phyloP scores from a whole-genome alignment of 1,139 yeast genomes.

The Fermentozyma sake region DNA sequence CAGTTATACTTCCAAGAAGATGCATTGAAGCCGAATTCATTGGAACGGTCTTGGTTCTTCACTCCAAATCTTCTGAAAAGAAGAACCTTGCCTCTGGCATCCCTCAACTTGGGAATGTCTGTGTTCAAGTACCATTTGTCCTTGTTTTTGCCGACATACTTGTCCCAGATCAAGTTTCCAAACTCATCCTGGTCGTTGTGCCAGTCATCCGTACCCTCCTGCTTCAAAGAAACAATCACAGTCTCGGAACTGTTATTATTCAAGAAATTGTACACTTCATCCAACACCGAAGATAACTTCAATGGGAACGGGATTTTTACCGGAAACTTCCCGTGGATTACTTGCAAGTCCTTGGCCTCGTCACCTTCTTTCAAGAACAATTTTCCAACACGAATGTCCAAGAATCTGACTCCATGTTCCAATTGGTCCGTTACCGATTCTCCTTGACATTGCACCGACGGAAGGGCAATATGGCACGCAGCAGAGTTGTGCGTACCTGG shows the following conservation, averaged over 20 bases:
- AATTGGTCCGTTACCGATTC: slow-evolving; percentile 57
- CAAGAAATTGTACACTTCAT: slow-evolving; percentile 59
- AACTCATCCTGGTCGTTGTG: slow-evolving; percentile 61
- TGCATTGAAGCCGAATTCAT: slow-evolving; percentile 63
- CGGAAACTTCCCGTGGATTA: slow-evolving; percentile 75
- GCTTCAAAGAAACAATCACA: slow-evolving; percentile 66
- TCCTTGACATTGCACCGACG: slow-evolving; percentile 78
- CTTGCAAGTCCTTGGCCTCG: slow-evolving; percentile 53
- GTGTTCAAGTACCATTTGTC: slow-evolving; percentile 60
- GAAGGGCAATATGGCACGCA: slow-evolving; percentile 70
- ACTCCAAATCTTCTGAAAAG: slow-evolving; percentile 72
- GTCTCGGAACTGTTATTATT: slow-evolving; percentile 51
- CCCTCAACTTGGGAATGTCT: slow-evolving; percentile 55
- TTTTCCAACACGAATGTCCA: slow-evolving; percentile 65
- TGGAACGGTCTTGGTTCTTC: slow-evolving; percentile 37
- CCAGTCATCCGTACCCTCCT: slow-evolving; percentile 71
- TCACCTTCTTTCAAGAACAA: slow-evolving; percentile 49
- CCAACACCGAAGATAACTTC: slow-evolving; percentile 42
- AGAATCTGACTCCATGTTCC: slow-evolving; percentile 66
- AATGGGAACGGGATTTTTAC: slow-evolving; percentile 60
- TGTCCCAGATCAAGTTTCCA: slow-evolving; percentile 59
- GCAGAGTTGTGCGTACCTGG: slow-evolving; percentile 85
- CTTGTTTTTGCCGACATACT: slow-evolving; percentile 46
- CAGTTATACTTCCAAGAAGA: slow-evolving; percentile 66
- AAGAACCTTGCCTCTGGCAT: slow-evolving; percentile 62